phyloP scores from a whole-genome alignment of 2,329 filamentous ascomycete species.

The Epichloe bromicola region DNA sequence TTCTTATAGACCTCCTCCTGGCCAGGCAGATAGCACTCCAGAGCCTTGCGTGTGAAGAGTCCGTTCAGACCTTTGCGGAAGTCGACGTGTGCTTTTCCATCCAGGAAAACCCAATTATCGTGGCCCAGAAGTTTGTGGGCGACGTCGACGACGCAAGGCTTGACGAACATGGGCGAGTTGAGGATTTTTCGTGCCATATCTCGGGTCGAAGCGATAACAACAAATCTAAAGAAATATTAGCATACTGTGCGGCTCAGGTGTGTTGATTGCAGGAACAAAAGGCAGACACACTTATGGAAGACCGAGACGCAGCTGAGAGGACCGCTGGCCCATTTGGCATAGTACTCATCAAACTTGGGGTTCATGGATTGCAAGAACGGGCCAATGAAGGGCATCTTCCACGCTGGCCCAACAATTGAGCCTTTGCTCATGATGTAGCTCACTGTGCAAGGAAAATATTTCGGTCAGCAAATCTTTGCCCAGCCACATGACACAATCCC shows the following conservation, averaged over 20 bases:
- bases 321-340: constrained; percentile 83
- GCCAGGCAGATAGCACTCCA: constrained; percentile 78
- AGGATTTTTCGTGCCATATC: constrained; percentile 95
- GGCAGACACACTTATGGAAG: constrained; percentile 76
- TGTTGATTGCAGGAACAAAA: neutral
- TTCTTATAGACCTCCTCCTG: constrained; percentile 84
- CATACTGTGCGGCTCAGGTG: neutral
- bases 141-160: constrained; percentile 90
- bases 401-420: constrained; percentile 58
- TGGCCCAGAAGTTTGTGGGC: constrained; percentile 86
- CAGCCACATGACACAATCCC: neutral
- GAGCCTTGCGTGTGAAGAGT: constrained; percentile 81
- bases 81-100: constrained; percentile 88
- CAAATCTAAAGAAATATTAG: constrained; percentile 49
- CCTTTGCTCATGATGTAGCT: constrained; percentile 66
- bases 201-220: constrained; percentile 88
- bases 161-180: constrained; percentile 84
- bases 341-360: constrained; percentile 83
- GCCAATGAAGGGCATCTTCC: constrained; percentile 82
- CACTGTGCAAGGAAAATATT: constrained; percentile 32
- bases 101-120: constrained; percentile 94
- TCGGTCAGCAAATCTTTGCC: neutral
- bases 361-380: constrained; percentile 87
- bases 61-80: constrained; percentile 94
- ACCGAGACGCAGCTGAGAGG: constrained; percentile 93